A percentile compares a stretch with the other conserved stretches of the same genome.
Conservation (phyloP, 2,329 filamentous ascomycete species). For the Herpotrichia juniperi region DNA sequence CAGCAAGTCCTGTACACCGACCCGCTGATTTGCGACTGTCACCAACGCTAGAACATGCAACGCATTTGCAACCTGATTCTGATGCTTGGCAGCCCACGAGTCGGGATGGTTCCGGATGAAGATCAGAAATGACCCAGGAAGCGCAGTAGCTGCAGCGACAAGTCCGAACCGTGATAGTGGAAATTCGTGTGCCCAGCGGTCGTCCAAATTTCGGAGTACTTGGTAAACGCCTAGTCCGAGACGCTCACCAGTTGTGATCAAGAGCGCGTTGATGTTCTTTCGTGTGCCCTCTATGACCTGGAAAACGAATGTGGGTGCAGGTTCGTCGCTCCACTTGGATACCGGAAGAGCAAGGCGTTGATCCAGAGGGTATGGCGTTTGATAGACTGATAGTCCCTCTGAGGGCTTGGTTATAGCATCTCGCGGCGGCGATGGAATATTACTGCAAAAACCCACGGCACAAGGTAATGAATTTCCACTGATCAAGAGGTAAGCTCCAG, state of each 20-base stretch:
- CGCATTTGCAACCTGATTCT: slow-evolving; percentile 22
- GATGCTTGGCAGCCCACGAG: slow-evolving; percentile 30
- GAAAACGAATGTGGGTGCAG: slow-evolving; percentile 15
- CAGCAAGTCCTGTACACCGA: slow-evolving; percentile 27
- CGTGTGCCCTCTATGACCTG: slow-evolving; percentile 17
- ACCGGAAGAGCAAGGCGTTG: slow-evolving; percentile 13
- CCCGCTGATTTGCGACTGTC: slow-evolving; percentile 25
- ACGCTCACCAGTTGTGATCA: slow-evolving; percentile 14
- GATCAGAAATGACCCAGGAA: slow-evolving; percentile 25
- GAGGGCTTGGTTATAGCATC: slow-evolving; percentile 5
- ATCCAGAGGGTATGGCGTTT: slow-evolving; percentile 9
- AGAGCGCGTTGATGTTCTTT: slow-evolving; percentile 9
- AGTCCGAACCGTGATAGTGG: slow-evolving; percentile 23
- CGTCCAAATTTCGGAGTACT: slow-evolving; percentile 4
- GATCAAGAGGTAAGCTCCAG: slow-evolving; percentile 26
- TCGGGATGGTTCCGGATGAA: slow-evolving; percentile 17
- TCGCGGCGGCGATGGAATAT: slow-evolving; percentile 3
- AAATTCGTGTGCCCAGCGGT: slow-evolving; percentile 23
- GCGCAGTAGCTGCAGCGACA: slow-evolving; percentile 23
- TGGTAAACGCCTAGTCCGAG: slow-evolving; percentile 14
- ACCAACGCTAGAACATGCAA: slow-evolving; percentile 29
- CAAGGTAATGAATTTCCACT: slow-evolving; percentile 18
- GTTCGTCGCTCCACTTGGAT: slow-evolving; percentile 20
- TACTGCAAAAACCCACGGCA: slow-evolving; percentile 12
- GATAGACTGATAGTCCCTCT: slow-evolving; percentile 12